These are phyloP conservation scores for Trichoderma gamsii DNA, from an alignment of 495 filamentous ascomycete genomes.

Conservation along the genomic window DNA sequence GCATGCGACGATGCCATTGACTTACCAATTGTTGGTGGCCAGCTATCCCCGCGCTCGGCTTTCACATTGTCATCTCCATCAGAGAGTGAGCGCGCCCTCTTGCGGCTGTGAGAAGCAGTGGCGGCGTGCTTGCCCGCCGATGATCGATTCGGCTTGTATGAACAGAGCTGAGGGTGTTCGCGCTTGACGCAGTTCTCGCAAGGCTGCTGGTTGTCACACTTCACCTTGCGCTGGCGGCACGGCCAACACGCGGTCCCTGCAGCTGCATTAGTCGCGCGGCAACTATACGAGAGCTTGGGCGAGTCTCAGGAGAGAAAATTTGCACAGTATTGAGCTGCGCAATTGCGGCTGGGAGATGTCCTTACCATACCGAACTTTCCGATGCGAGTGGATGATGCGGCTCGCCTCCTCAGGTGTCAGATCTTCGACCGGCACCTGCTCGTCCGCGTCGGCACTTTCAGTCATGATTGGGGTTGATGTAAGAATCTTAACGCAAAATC, in stretches of 20 bases:
- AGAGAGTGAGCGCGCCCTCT: slow-evolving; percentile 43
- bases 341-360: slow-evolving; percentile 15
- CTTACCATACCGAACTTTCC: slow-evolving; percentile 55
- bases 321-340: not conserved
- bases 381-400: slow-evolving; percentile 54
- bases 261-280: slow-evolving; percentile 19
- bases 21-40: slow-evolving; percentile 35
- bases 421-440: slow-evolving; percentile 39
- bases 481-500: not conserved
- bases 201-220: slow-evolving; percentile 66
- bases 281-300: not conserved
- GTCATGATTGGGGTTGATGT: slow-evolving; percentile 13
- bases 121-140: slow-evolving; percentile 41
- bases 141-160: slow-evolving; percentile 63
- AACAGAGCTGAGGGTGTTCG: slow-evolving; percentile 65
- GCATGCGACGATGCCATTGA: slow-evolving; percentile 1
- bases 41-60: slow-evolving; percentile 37
- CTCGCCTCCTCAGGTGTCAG: slow-evolving; percentile 51
- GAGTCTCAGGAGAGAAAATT: not conserved
- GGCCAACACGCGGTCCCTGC: slow-evolving; percentile 63
- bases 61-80: slow-evolving; percentile 32
- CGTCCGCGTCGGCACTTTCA: slow-evolving; percentile 32
- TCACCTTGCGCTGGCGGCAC: slow-evolving; percentile 67
- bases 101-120: slow-evolving; percentile 30
- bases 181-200: slow-evolving; percentile 70